A percentile compares a stretch with the other conserved stretches of the same genome.
Conservation (phyloP, 1,284 basidiomycete genomes). For the Bondarzewia mesenterica region DNA sequence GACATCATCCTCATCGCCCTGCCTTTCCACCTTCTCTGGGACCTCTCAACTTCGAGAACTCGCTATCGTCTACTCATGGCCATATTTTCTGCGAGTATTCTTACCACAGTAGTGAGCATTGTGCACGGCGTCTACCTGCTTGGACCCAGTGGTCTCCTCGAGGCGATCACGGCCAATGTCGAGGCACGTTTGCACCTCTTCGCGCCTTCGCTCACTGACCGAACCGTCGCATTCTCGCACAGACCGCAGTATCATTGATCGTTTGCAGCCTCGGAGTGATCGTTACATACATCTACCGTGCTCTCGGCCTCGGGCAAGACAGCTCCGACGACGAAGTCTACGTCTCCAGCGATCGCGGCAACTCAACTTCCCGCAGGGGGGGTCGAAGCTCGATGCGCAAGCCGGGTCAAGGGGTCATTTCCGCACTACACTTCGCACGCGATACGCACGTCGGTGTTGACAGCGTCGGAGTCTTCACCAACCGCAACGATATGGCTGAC, state of each 20-base stretch:
- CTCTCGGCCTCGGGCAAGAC: not conserved
- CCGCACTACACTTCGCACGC: not conserved
- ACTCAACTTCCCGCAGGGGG: not conserved
- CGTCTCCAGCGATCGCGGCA: not conserved
- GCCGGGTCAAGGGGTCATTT: not conserved
- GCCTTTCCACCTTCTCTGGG: constrained; percentile 20
- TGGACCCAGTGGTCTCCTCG: constrained; percentile 14
- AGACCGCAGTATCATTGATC: constrained; percentile 18
- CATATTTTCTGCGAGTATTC: constrained; percentile 20
- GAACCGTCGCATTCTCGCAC: not conserved
- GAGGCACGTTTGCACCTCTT: constrained; percentile 9
- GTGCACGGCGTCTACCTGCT: constrained; percentile 17
- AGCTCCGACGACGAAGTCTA: not conserved
- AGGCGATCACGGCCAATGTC: constrained; percentile 16
- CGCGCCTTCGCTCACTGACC: not conserved
- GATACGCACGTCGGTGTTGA: not conserved
- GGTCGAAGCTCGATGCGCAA: not conserved
- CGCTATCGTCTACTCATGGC: constrained; percentile 15
- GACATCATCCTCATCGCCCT: constrained; percentile 19
- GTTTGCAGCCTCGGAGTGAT: constrained; percentile 20
- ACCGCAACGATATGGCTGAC: not conserved
- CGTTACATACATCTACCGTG: constrained; percentile 13
- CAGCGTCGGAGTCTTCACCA: not conserved
- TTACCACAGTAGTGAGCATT: constrained; percentile 19
- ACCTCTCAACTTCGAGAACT: constrained; percentile 9